These are phyloP conservation scores for Phytophthora kernoviae DNA, from an alignment of 352 stramenopile species.

Conservation along the genomic window DNA sequence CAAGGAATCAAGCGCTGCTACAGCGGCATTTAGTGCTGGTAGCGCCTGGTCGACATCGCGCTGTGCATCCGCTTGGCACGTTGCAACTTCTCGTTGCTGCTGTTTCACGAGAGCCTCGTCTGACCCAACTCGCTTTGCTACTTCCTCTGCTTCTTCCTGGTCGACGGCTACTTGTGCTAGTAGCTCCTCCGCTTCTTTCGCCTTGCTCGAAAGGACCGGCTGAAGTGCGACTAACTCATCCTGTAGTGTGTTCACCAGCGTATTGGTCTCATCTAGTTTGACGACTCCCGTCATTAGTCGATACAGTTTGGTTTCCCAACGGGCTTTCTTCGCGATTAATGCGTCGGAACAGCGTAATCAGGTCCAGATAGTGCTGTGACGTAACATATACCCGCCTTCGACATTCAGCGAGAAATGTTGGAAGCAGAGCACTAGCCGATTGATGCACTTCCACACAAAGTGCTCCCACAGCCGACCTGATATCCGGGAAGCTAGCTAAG, in stretches of 20 bases:
- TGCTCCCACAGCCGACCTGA: slow-evolving; percentile 34
- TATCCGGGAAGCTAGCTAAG: slow-evolving; percentile 11
- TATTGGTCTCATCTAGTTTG: slow-evolving; percentile 78
- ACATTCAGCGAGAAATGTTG: slow-evolving; percentile 38
- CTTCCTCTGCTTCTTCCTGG: slow-evolving; percentile 52
- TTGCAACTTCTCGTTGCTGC: slow-evolving; percentile 63
- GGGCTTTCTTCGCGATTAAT: slow-evolving; percentile 64
- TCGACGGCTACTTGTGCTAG: slow-evolving; percentile 66
- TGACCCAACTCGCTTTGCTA: slow-evolving; percentile 53
- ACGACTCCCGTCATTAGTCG: slow-evolving; percentile 66
- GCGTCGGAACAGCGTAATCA: slow-evolving; percentile 87
- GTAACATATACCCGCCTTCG: slow-evolving; percentile 65
- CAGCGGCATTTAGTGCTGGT: slow-evolving; percentile 74
- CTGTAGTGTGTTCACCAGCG: slow-evolving; percentile 60
- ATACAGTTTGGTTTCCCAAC: slow-evolving; percentile 51
- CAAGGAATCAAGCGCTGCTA: slow-evolving; percentile 76
- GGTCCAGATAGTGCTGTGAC: slow-evolving; percentile 90
- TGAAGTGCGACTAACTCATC: slow-evolving; percentile 88
- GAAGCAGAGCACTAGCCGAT: slow-evolving; percentile 23
- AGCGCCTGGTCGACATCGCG: slow-evolving; percentile 74
- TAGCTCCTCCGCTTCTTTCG: slow-evolving; percentile 65
- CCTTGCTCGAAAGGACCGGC: slow-evolving; percentile 67
- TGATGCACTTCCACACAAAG: slow-evolving; percentile 69
- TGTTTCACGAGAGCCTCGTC: slow-evolving; percentile 72
- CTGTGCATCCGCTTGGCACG: slow-evolving; percentile 75